Base-by-base conservation (phyloP, 495 filamentous ascomycete species). In the Corynascus novoguineensis region DNA sequence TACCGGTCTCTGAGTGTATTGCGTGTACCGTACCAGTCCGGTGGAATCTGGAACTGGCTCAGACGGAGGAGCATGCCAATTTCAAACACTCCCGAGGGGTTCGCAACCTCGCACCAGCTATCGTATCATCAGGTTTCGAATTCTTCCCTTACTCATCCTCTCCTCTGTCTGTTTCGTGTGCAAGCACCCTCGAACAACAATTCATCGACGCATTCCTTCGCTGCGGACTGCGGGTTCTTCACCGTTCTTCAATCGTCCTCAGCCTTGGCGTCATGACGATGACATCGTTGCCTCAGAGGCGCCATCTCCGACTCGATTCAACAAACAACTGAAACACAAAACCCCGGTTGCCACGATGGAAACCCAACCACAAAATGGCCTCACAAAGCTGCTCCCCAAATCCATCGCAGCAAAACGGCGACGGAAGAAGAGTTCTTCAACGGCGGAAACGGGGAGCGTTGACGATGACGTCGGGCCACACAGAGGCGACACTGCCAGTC, bases 371-470 rank as follows among this genome's bases (percentile, higher is more conserved):
- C 62, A 71, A 41, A 72, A 66, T 61, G 68, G 72, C 7, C 68
- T 80, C 41, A 73, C 65, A 32, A 81, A 81, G 68, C 72, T 80
- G 28, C 57, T 81, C 34, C 72, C 75, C 28, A 78, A 74, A 62
- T 65, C 68, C 41, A 64, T 82, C 29, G 62, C 65, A 27, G 64
- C 65, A 28, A 78, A 74, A 50, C 68, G 72, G 24, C 72, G 73
- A 42, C 74, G 73, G 60, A 78, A 68, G 63, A 76, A 59, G 51
- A 40, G 59, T 4, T 44, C 62, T 25, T 68, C 65, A 11, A 40
- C 62, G 24, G 55, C 61, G 17, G 62, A 62, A 17, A 55, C 56
- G 6, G 32, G 28, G 32, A 63, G 64, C 60, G 60, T 50, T 58
- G 49, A 54, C 57, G 64, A 68, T 17, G 66, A 71, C 51, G 61